Evolutionary conservation across 2,329 filamentous ascomycete species (phyloP).

Genomic region (Lecanicillium sp.): DNA sequence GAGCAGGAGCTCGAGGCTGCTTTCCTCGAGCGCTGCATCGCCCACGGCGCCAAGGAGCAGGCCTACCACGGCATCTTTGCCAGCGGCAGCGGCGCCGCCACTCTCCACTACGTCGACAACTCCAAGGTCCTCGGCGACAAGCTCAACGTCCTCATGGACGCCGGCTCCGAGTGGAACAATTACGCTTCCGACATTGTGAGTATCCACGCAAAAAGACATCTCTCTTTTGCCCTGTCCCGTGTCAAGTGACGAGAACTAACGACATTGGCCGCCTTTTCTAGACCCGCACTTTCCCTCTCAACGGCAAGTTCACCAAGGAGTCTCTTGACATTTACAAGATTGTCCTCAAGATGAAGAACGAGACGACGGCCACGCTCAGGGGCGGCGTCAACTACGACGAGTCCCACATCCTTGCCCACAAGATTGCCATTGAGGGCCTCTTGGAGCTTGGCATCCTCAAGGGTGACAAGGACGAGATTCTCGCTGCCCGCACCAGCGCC

Average conservation of each 20-base stretch:
- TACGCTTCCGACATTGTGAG: constrained; percentile 62
- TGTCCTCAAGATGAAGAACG: constrained; percentile 79
- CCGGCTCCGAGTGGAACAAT: constrained; percentile 67
- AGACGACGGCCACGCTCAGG: constrained; percentile 65
- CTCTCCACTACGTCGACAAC: constrained; percentile 82
- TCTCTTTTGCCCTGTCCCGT: no score
- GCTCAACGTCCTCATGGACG: constrained; percentile 76
- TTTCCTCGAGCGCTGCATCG: constrained; percentile 70
- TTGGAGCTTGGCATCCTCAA: constrained; percentile 67
- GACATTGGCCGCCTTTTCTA: constrained; percentile 28
- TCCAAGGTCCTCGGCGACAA: constrained; percentile 61
- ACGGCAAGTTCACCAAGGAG: constrained; percentile 61
- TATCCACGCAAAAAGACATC: no score
- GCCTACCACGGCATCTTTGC: constrained; percentile 85
- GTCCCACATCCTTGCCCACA: constrained; percentile 72
- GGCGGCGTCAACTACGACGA: constrained; percentile 74
- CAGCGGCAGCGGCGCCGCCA: constrained; percentile 70
- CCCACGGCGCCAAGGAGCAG: constrained; percentile 70
- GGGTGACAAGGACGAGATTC: constrained; percentile 61
- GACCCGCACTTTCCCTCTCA: constrained; percentile 82
- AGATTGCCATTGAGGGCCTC: constrained; percentile 73
- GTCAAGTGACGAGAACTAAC: no score
- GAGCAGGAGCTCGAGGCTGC: constrained; percentile 78
- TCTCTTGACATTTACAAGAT: constrained; percentile 71
- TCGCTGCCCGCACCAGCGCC: constrained; percentile 69